These are phyloP conservation scores for Colletotrichum salicis DNA, from an alignment of 2,329 filamentous ascomycete genomes.

Conservation along the genomic window DNA sequence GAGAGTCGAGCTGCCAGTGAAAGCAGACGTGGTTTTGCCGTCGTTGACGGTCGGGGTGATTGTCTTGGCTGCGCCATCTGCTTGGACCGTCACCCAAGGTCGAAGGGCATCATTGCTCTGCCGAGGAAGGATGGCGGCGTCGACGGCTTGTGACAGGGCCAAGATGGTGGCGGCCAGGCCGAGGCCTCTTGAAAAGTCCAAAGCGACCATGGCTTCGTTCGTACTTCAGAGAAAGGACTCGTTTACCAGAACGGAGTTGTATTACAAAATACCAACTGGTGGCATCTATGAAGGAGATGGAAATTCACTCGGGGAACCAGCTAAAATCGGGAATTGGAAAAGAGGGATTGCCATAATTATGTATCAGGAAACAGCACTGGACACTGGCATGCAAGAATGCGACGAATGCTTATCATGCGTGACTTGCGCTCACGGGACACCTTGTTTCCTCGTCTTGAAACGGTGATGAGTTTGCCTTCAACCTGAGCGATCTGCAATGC, in stretches of 20 bases:
- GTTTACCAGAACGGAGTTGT: not conserved
- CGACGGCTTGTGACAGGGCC: conserved; percentile 9
- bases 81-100: conserved; percentile 35
- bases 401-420: conserved; percentile 21
- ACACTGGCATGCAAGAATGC: conserved; percentile 8
- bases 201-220: conserved; percentile 8
- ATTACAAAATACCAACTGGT: conserved; percentile 9
- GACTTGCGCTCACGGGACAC: conserved; percentile 21
- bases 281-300: conserved; percentile 2
- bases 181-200: conserved; percentile 7
- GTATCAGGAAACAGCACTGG: conserved; percentile 17
- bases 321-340: not conserved
- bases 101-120: conserved; percentile 29
- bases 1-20: conserved; percentile 18
- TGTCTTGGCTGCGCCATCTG: conserved; percentile 29
- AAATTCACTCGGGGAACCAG: conserved; percentile 6
- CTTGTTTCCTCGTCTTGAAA: conserved; percentile 24
- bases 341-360: conserved; percentile 12
- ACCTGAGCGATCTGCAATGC: not conserved
- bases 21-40: conserved; percentile 30
- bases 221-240: not conserved
- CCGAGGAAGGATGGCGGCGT: conserved; percentile 19
- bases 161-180: conserved; percentile 4
- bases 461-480: conserved; percentile 8
- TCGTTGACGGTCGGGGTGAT: conserved; percentile 35